phyloP scores from a whole-genome alignment of 1,284 basidiomycete species.

The Sphaerobolus stellatus region DNA sequence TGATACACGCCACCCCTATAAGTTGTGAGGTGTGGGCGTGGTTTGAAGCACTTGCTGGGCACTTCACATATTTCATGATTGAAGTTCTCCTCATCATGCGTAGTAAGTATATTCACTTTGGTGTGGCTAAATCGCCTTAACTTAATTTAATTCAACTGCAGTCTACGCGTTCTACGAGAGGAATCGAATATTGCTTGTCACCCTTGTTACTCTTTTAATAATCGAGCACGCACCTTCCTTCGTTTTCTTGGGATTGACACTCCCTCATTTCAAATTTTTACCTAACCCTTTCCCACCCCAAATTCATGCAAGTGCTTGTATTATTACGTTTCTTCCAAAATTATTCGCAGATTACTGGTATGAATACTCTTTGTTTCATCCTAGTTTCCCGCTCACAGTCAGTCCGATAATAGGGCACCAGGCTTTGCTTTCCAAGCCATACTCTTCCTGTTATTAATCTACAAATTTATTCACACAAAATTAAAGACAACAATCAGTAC shows the following conservation, averaged over 20 bases:
- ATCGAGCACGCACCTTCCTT: neutral
- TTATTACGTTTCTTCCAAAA: neutral
- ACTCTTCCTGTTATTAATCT: slow-evolving; percentile 5
- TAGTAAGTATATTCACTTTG: neutral
- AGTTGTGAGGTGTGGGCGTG: slow-evolving; percentile 2
- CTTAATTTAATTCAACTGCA: neutral
- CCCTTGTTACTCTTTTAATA: neutral
- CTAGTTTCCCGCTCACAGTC: neutral
- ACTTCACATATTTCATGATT: neutral
- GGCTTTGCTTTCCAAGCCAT: slow-evolving; percentile 1
- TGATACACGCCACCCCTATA: neutral
- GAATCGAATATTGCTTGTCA: neutral
- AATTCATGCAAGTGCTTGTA: slow-evolving; percentile 3
- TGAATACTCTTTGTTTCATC: neutral
- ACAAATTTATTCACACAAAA: slow-evolving; percentile 5
- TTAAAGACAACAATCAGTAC: neutral
- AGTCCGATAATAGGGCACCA: neutral
- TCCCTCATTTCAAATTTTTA: neutral
- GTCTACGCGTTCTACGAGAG: slow-evolving; percentile 10
- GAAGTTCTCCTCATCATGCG: slow-evolving; percentile 9
- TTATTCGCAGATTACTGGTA: slow-evolving; percentile 2
- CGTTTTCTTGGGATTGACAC: neutral
- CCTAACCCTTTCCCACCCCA: neutral
- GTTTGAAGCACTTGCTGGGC: slow-evolving; percentile 4
- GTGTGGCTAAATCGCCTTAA: neutral